Conservation (phyloP, 225 moss, liverwort and hornwort genomes). For the Bryoerythrophyllum caledonicum region DNA sequence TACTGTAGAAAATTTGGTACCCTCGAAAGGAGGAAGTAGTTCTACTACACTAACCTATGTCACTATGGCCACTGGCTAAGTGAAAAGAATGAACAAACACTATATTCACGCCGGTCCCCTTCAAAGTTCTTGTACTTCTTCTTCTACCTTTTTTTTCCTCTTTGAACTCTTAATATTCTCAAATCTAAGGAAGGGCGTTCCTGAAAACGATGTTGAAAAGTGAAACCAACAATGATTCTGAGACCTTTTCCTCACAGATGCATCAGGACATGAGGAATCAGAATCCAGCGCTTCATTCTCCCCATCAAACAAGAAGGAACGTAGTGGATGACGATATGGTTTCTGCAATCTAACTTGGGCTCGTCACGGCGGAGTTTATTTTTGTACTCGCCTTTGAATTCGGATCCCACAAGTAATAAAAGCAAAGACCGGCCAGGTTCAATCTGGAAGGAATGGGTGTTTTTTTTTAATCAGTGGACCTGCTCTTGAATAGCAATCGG, state of each 20-base stretch:
- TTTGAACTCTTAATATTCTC: no score
- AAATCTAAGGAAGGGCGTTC: neutral
- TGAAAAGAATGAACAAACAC: no score
- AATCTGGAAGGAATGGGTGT: neutral
- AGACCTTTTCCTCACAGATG: neutral
- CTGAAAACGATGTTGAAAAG: neutral
- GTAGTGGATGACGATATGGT: slow-evolving; percentile 8
- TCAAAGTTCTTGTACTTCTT: no score
- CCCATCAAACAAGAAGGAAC: neutral
- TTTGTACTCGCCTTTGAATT: neutral
- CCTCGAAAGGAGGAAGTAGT: no score
- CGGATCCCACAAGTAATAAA: neutral
- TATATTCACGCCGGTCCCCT: no score
- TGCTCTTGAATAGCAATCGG: neutral
- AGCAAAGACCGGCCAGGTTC: neutral
- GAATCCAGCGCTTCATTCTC: neutral
- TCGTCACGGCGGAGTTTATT: neutral
- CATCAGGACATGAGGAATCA: neutral
- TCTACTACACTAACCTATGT: no score
- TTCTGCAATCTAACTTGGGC: slow-evolving; percentile 21
- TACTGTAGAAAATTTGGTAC: no score
- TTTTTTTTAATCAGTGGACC: neutral
- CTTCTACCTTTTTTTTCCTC: no score
- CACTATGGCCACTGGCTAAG: no score
- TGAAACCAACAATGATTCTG: neutral